A percentile compares a stretch with the other conserved stretches of the same genome.
These are phyloP conservation scores for Xylaria sp. DNA, from an alignment of 2,329 filamentous ascomycete species.

Conservation along the genomic window DNA sequence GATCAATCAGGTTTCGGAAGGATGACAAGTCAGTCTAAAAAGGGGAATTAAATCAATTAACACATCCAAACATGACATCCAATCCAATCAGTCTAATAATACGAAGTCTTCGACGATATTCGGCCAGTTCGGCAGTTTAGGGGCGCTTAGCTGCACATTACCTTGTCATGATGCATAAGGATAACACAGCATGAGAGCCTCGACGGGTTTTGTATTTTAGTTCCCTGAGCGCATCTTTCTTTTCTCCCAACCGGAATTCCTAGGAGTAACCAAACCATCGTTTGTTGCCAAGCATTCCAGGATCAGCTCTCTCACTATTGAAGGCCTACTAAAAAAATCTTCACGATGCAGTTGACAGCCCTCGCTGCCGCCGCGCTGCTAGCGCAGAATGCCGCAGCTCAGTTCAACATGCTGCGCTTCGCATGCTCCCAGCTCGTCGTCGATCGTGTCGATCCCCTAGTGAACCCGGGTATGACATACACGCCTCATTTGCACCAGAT, in stretches of 20 bases:
- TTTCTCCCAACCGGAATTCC: constrained; percentile 10
- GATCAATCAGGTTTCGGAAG: constrained; percentile 45
- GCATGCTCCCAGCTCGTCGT: constrained; percentile 60
- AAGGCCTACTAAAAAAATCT: constrained; percentile 10
- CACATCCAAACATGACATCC: constrained; percentile 36
- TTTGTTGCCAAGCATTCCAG: constrained; percentile 7
- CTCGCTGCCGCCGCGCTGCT: constrained; percentile 48
- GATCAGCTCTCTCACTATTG: constrained; percentile 9
- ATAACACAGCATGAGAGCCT: constrained; percentile 38
- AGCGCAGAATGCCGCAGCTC: constrained; percentile 47
- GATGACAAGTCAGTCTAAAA: constrained; percentile 40
- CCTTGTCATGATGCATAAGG: constrained; percentile 41
- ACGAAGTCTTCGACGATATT: constrained; percentile 38
- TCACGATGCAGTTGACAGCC: constrained; percentile 50
- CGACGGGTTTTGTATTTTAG: constrained; percentile 39
- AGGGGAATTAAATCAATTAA: constrained; percentile 45
- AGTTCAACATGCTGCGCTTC: constrained; percentile 58
- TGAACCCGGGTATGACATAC: constrained; percentile 57
- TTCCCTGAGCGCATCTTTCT: constrained; percentile 36
- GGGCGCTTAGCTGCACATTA: constrained; percentile 30
- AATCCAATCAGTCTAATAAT: constrained; percentile 40
- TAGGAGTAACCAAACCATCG: constrained; percentile 5
- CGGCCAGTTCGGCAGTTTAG: constrained; percentile 45
- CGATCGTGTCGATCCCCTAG: constrained; percentile 58
- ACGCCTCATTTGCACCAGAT: constrained; percentile 60